Conservation (phyloP, 1,284 basidiomycete genomes). For the Schizophyllum commune region DNA sequence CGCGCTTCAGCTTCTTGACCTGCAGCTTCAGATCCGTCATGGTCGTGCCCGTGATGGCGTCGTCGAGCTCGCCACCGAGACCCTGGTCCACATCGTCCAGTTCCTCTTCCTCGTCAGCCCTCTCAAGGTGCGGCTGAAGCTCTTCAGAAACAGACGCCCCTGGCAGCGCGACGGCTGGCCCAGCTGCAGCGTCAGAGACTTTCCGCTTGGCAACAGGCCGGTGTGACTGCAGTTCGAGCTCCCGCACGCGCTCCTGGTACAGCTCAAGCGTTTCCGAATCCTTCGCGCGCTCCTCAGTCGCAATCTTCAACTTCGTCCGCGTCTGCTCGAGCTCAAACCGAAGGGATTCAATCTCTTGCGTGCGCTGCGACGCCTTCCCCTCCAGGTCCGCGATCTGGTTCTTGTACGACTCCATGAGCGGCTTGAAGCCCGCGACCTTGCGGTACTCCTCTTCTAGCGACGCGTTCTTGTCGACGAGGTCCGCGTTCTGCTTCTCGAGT, state of each 20-base stretch:
- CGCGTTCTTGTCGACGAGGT: constrained; percentile 86
- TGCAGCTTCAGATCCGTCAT: constrained; percentile 88
- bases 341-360: constrained; percentile 65
- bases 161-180: constrained; percentile 17
- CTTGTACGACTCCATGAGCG: constrained; percentile 91
- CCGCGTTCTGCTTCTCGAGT: constrained; percentile 88
- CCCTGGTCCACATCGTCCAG: constrained; percentile 42
- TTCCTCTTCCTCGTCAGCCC: background rate
- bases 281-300: constrained; percentile 62
- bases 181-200: constrained; percentile 12
- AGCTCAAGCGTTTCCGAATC: constrained; percentile 83
- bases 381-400: constrained; percentile 81
- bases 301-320: constrained; percentile 60
- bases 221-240: constrained; percentile 70
- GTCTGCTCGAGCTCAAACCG: constrained; percentile 74
- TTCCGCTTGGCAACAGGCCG: constrained; percentile 21
- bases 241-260: constrained; percentile 87
- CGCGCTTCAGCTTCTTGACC: constrained; percentile 75
- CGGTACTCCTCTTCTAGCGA: constrained; percentile 86
- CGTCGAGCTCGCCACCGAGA: constrained; percentile 80
- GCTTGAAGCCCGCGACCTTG: constrained; percentile 81
- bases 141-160: constrained; percentile 8
- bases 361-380: constrained; percentile 53
- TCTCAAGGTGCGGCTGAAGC: constrained; percentile 5
- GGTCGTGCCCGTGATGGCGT: constrained; percentile 77